Percentiles rank a stretch among this genome's conserved stretches.
Evolutionary conservation across 257 asterid genomes (phyloP).

Genomic region (Echites panduratus): DNA sequence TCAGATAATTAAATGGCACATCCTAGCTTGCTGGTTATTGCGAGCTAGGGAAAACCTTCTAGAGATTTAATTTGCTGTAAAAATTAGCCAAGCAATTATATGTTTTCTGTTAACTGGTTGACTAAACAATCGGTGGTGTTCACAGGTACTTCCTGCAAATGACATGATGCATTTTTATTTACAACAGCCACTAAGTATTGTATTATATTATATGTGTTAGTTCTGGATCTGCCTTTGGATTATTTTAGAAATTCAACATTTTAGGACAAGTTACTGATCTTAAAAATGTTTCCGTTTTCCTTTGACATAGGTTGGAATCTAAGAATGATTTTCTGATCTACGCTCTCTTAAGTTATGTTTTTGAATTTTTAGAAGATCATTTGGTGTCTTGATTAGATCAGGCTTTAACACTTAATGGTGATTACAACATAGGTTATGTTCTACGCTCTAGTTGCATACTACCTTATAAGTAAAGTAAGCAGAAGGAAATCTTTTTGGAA

Average conservation of each 20-base stretch:
- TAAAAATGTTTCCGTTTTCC: not conserved
- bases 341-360: not conserved
- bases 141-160: not conserved
- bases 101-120: not conserved
- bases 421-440: not conserved
- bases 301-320: not conserved
- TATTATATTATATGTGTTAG: not conserved
- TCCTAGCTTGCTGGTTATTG: not conserved
- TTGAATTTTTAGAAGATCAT: not conserved
- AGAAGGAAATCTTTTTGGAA: not conserved
- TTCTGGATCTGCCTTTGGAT: not conserved
- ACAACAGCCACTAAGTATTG: not conserved
- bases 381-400: not conserved
- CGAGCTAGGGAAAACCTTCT: not conserved
- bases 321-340: not conserved
- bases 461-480: not conserved
- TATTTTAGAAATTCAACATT: slow-evolving; percentile 2
- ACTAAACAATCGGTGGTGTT: not conserved
- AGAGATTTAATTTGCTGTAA: not conserved
- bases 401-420: not conserved
- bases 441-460: not conserved
- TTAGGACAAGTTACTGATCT: not conserved
- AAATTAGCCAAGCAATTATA: not conserved
- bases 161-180: not conserved
- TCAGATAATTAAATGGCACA: not conserved